Evolutionary conservation across 371 early-diverging fungal genomes (phyloP).

Genomic region (Syncephalis plumigaleata): DNA sequence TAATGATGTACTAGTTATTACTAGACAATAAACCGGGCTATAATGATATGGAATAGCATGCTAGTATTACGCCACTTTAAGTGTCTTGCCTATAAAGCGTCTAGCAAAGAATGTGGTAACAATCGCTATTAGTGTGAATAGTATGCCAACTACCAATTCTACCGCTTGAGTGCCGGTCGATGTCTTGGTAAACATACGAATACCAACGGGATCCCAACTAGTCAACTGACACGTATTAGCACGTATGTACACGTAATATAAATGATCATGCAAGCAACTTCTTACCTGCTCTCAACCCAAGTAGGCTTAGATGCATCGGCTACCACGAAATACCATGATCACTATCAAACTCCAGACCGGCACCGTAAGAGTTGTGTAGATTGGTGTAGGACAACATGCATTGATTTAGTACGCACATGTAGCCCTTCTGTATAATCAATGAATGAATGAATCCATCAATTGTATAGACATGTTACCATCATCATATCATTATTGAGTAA

Average conservation of each 20-base stretch:
- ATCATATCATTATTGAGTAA: no score
- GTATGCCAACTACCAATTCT: conserved; percentile 39
- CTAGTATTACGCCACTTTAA: conserved; percentile 12
- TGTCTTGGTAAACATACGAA: conserved; percentile 34
- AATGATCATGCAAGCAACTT: conserved; percentile 1
- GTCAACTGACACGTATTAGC: background rate
- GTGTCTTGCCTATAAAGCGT: conserved; percentile 18
- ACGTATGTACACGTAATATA: background rate
- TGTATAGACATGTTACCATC: no score
- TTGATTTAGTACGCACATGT: conserved; percentile 24
- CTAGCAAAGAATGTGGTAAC: conserved; percentile 14
- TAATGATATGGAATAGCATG: no score
- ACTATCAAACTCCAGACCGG: conserved; percentile 35
- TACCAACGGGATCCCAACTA: conserved; percentile 30
- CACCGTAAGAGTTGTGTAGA: conserved; percentile 56
- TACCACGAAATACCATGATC: conserved; percentile 26
- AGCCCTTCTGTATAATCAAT: no score
- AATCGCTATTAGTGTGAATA: conserved; percentile 19
- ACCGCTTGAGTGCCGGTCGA: conserved; percentile 31
- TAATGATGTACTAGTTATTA: no score
- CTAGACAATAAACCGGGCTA: no score
- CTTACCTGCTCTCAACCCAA: conserved; percentile 59
- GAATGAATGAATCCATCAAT: no score
- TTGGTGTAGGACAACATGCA: conserved; percentile 33
- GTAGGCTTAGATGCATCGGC: conserved; percentile 38